Evolutionary conservation across 2,329 filamentous ascomycete species (phyloP), one percentile per base, ranked within the genome.

Genomic region (Cordyceps fumosorosea): DNA sequence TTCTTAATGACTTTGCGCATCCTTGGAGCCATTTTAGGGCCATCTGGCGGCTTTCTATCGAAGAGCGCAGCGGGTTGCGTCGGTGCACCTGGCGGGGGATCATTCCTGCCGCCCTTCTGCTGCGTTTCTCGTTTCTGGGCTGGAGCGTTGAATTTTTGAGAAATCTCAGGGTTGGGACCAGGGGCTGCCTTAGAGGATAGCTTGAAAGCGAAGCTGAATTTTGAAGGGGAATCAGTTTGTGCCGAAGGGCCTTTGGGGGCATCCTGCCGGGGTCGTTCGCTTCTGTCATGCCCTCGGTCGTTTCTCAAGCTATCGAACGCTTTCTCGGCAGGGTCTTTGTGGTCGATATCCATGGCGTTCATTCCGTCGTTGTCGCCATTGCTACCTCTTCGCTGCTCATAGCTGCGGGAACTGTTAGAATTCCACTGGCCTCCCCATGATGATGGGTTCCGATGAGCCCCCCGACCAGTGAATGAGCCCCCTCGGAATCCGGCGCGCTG

Each of bases 191-290:
- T 88, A 12, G 80, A 84, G 11, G 80, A 84, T 11, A 87, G 84
- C 72, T 97, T 97, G 74, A 98, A 91, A 1, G 92, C 91, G 73
- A 98, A 98, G 72, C 91, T 96, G 70, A 97, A 96, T 75, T 93
- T 95, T 51, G 86, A 76, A 5, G 58, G 22, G 1, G 76, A 73
- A 18, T 73, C 73, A 4, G 77, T 75, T 40, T 81, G 77, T 14
- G 76, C 72, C n/a, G 82, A 79, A n/a, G 83, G 79, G 5, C 79
- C 76, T 56, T 84, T 53, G 22, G 64, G 32, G 45, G 64, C 14
- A 16, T 61, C 58, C 22, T 61, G 58, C 14, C 58, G 40, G 20
- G 42, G 34, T 5, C 58, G 42, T 10, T 61, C 58, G 20, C 22
- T 55, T 29, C 29, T 48, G 52, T 65, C 65, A 24, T 75, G 54